Conservation (phyloP, 2,329 filamentous ascomycete species). For the Fusarium mexicanum region DNA sequence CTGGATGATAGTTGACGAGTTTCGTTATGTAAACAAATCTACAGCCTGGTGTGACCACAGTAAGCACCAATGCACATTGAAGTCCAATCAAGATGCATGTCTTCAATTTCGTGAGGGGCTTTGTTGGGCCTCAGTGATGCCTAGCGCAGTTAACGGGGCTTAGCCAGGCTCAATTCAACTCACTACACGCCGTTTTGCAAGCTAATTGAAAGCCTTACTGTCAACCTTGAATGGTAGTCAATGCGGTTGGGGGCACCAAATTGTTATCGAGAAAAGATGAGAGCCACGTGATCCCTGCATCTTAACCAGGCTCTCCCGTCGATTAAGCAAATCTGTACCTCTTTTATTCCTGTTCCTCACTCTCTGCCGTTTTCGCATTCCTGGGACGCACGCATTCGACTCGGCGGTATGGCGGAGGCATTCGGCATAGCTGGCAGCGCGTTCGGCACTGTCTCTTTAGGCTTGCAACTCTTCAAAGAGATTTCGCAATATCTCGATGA, state of each 20-base stretch:
- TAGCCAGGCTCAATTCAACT: too few species aligned
- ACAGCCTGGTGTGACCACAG: background rate
- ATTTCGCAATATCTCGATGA: background rate
- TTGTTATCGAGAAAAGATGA: too few species aligned
- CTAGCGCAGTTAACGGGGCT: background rate
- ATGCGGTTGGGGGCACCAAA: background rate
- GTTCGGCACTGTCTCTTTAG: background rate
- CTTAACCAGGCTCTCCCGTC: fast-evolving
- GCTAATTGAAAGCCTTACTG: too few species aligned
- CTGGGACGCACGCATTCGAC: background rate
- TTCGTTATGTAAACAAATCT: fast-evolving
- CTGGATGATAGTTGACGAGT: fast-evolving
- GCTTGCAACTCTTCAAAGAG: background rate
- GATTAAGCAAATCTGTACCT: fast-evolving
- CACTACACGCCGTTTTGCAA: too few species aligned
- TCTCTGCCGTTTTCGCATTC: too few species aligned
- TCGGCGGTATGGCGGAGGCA: background rate
- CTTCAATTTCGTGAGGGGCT: background rate
- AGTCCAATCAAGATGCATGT: background rate
- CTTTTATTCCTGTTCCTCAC: too few species aligned
- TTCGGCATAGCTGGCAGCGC: background rate
- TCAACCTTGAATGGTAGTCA: background rate
- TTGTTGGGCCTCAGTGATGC: too few species aligned
- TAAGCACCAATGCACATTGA: background rate
- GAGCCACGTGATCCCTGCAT: background rate